A percentile compares a stretch with the other conserved stretches of the same genome.
These are phyloP conservation scores for Penicillium sp. DNA, from an alignment of 2,329 filamentous ascomycete species.

Conservation along the genomic window DNA sequence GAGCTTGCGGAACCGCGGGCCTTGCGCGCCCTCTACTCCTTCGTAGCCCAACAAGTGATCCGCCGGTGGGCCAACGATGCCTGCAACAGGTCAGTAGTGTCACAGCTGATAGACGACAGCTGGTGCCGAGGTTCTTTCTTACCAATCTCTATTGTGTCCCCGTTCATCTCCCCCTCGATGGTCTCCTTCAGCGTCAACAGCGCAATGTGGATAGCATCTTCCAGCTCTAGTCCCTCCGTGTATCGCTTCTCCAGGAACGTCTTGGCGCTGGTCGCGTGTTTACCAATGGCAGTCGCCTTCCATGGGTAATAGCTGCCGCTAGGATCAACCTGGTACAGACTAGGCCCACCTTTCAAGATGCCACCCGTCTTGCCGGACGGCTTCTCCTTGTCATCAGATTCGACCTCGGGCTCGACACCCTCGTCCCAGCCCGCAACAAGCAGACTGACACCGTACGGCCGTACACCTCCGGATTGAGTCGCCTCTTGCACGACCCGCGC, in stretches of 20 bases:
- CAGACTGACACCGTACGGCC: slow-evolving; percentile 94
- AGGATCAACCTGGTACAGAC: slow-evolving; percentile 98
- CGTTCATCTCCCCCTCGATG: slow-evolving; percentile 99
- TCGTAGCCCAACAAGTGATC: slow-evolving; percentile 87
- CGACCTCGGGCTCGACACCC: slow-evolving; percentile 83
- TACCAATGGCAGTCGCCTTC: slow-evolving; percentile 99
- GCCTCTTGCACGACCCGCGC: slow-evolving; percentile 98
- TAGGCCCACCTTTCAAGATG: slow-evolving; percentile 92
- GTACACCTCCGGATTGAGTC: slow-evolving; percentile 95
- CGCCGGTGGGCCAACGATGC: slow-evolving; percentile 93
- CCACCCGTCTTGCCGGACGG: slow-evolving; percentile 86
- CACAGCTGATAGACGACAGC: neutral
- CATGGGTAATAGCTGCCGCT: slow-evolving; percentile 98
- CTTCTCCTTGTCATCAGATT: slow-evolving; percentile 65
- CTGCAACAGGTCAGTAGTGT: slow-evolving; percentile 50
- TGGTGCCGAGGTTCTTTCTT: slow-evolving; percentile 42
- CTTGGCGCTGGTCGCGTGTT: slow-evolving; percentile 97
- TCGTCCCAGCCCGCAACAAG: slow-evolving; percentile 98
- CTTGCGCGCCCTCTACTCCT: slow-evolving; percentile 46
- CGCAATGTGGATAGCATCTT: slow-evolving; percentile 98
- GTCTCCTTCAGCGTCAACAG: slow-evolving; percentile 97
- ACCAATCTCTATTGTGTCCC: slow-evolving; percentile 98
- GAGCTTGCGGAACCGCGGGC: slow-evolving; percentile 65
- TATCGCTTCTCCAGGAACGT: slow-evolving; percentile 99
- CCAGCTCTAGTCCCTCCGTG: slow-evolving; percentile 93